Conservation (phyloP, 1,284 basidiomycete genomes). For the Heterobasidion irregulare region DNA sequence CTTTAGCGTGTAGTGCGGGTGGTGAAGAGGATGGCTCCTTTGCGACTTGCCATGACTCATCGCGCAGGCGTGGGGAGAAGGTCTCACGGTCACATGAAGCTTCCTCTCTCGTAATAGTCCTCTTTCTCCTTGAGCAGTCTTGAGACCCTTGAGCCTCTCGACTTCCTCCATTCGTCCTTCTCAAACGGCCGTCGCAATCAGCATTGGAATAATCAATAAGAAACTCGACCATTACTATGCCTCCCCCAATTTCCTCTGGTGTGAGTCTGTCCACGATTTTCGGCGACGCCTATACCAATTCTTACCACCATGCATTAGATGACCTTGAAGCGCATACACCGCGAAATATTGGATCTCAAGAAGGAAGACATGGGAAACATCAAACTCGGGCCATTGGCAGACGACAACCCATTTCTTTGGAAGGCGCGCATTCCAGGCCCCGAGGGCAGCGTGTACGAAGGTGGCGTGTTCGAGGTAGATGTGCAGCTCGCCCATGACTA, state of each 20-base stretch:
- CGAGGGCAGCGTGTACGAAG: conserved; percentile 82
- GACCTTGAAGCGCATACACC: conserved; percentile 81
- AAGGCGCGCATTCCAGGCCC: conserved; percentile 67
- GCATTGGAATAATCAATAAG: too few species aligned
- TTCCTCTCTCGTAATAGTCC: not conserved
- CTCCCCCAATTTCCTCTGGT: not conserved
- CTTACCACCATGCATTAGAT: conserved; percentile 35
- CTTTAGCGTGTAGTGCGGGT: not conserved
- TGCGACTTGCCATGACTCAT: not conserved
- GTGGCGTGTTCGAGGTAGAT: conserved; percentile 74
- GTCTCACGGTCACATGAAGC: not conserved
- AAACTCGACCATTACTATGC: not conserved
- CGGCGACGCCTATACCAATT: not conserved
- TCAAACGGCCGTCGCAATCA: too few species aligned
- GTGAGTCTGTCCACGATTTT: not conserved
- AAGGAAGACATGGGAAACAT: conserved; percentile 81
- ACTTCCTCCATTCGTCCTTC: too few species aligned
- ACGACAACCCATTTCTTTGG: conserved; percentile 43
- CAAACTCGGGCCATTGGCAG: conserved; percentile 51
- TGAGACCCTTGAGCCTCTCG: too few species aligned
- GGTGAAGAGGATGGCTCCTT: not conserved
- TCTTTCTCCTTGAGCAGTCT: too few species aligned
- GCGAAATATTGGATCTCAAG: conserved; percentile 78
- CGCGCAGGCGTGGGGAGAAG: not conserved
- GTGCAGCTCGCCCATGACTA: conserved; percentile 72